Conservation (phyloP, 768 basidiomycete species). For the Suillus lakei region DNA sequence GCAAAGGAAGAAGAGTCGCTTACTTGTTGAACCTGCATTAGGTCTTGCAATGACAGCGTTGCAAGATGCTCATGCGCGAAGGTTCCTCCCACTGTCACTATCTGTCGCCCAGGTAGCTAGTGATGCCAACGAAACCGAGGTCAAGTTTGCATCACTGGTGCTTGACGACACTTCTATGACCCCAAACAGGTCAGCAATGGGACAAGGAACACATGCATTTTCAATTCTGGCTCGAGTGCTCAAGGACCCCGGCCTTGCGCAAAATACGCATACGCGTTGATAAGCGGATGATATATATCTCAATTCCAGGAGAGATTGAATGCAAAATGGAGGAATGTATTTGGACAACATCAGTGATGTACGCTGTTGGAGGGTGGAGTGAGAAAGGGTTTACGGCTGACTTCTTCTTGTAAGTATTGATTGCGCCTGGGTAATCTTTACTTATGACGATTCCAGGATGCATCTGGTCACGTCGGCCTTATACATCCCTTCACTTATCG, state of each 20-base stretch:
- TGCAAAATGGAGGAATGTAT: slow-evolving; percentile 65
- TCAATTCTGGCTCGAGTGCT: slow-evolving; percentile 56
- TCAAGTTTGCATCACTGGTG: slow-evolving; percentile 11
- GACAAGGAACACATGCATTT: slow-evolving; percentile 41
- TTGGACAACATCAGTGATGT: slow-evolving; percentile 59
- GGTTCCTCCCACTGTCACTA: slow-evolving; percentile 21
- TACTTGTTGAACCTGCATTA: slow-evolving; percentile 3
- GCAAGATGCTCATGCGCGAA: slow-evolving; percentile 42
- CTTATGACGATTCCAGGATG: too few relatives aligned
- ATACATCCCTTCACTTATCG: too few relatives aligned
- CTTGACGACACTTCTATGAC: slow-evolving; percentile 6
- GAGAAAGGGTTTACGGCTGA: too few relatives aligned
- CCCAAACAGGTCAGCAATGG: slow-evolving; percentile 10
- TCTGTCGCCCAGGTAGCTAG: slow-evolving; percentile 8
- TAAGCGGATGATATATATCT: slow-evolving; percentile 47
- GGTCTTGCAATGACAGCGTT: slow-evolving; percentile 30
- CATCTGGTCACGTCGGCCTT: too few relatives aligned
- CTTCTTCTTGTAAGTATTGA: too few relatives aligned
- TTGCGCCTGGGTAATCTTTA: too few relatives aligned
- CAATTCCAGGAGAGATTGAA: slow-evolving; percentile 42
- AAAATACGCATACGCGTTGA: slow-evolving; percentile 28
- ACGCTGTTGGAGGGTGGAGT: slow-evolving; percentile 43
- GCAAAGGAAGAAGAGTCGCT: neutral
- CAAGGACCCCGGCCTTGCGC: slow-evolving; percentile 44
- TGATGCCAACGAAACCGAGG: slow-evolving; percentile 1